Conservation (phyloP, 2,329 filamentous ascomycete species). For the Ascochyta pisi region DNA sequence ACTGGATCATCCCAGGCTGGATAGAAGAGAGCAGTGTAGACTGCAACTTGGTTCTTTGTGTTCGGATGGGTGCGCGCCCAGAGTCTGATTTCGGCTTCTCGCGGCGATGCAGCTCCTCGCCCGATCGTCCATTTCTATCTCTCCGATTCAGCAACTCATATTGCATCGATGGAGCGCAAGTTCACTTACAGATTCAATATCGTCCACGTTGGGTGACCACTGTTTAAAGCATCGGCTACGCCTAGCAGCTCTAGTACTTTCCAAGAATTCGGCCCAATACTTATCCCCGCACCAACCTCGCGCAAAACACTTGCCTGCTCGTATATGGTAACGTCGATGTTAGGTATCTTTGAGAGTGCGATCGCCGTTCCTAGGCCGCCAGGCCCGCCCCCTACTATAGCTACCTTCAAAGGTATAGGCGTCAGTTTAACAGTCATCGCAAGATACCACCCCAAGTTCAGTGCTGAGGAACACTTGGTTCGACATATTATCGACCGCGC, state of each 20-base stretch:
- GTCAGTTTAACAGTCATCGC: conserved; percentile 18
- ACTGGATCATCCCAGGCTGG: conserved; percentile 52
- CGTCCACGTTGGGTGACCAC: conserved; percentile 43
- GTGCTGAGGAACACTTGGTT: background rate
- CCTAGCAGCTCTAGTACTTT: conserved; percentile 56
- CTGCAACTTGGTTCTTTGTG: conserved; percentile 52
- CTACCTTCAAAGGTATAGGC: conserved; percentile 27
- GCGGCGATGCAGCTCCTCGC: conserved; percentile 35
- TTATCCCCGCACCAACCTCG: conserved; percentile 59
- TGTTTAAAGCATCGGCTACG: conserved; percentile 43
- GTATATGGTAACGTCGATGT: conserved; percentile 54
- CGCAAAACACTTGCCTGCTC: conserved; percentile 55
- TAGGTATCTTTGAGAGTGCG: conserved; percentile 51
- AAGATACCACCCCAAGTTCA: background rate
- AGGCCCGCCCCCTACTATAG: conserved; percentile 51
- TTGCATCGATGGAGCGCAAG: background rate
- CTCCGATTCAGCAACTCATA: background rate
- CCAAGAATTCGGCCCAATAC: conserved; percentile 57
- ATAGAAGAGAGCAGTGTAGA: conserved; percentile 58
- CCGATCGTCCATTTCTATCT: conserved; percentile 43
- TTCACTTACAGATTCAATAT: conserved; percentile 40
- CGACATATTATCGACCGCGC: background rate
- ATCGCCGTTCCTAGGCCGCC: conserved; percentile 55
- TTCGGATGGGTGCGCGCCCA: conserved; percentile 15
- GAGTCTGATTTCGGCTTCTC: conserved; percentile 4